Evolutionary conservation across 2,329 filamentous ascomycete species (phyloP), one percentile per base, ranked within the genome.

Genomic region (Monilinia fructicola): DNA sequence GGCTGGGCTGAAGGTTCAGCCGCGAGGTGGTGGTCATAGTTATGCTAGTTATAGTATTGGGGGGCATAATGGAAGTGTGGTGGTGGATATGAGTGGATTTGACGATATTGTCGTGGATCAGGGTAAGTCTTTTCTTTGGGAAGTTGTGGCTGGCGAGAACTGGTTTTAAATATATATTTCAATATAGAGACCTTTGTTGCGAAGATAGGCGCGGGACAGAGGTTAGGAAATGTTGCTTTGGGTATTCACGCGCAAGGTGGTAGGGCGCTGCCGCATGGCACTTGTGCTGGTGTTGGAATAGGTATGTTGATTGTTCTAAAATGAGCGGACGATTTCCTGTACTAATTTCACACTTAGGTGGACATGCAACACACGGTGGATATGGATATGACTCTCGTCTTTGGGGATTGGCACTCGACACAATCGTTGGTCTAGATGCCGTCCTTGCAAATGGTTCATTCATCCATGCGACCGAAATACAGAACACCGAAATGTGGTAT

Each of bases 31-130:
- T 18, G 84, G 84, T 0, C 84, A 86, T 73, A 82, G 81, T 42
- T 86, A 84, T 73, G 84, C 77, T 0, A 84, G 82, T 40, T 82
- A 55, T 46, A 70, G 68, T 4, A 70, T 59, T 0, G 84, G 84
- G 0, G 85, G 85, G 18, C 76, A 78, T 7, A 78, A 85, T 70
- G 84, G 83, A 21, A 79, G 77, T 21, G 75, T 87, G 7, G 79
- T 83, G 67, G 78, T 88, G 69, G 85, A 87, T 71, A 76, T 88
- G 67, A 74, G 78, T 66, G 82, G 84, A 48, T 77, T 88, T 44
- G 78, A 84, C 67, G 69, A 79, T 44, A 84, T 87, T 71, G 75
- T 73, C 35, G 83, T 88, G 77, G 79, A 88, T 69, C 59, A 58
- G 48, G 31, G 71, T 71, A 65, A 38, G 26, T 35, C 35, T 48